phyloP scores from a whole-genome alignment of 345 rosid species.

The Arabidopsis suecica region DNA sequence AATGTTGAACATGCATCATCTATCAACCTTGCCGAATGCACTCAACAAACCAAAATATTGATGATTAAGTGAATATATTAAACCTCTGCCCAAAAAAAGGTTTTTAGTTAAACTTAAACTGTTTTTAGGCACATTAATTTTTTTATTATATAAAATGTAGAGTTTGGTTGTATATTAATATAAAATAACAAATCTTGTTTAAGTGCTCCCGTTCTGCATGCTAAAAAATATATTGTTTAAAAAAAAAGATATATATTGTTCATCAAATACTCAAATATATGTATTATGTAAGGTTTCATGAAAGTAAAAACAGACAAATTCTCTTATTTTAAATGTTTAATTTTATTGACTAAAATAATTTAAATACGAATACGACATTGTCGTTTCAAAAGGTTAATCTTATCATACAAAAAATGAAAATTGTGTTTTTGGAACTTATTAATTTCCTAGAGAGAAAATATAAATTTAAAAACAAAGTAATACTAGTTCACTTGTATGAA shows the following conservation, averaged over 20 bases:
- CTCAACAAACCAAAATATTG: background rate
- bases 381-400: background rate
- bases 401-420: slow-evolving; percentile 17
- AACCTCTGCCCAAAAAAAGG: background rate
- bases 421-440: background rate
- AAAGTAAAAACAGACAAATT: too few species aligned
- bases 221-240: too few species aligned
- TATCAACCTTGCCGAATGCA: background rate
- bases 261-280: too few species aligned
- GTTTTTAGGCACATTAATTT: too few species aligned
- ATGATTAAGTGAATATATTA: background rate
- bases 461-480: background rate
- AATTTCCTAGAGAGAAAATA: background rate
- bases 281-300: too few species aligned
- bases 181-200: too few species aligned
- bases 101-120: too few species aligned
- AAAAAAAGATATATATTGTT: too few species aligned
- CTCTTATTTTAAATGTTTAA: background rate
- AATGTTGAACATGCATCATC: background rate
- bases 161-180: too few species aligned
- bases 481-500: background rate
- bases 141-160: too few species aligned
- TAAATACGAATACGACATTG: background rate
- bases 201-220: too few species aligned
- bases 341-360: background rate